Evolutionary conservation across 441 rosid genomes (phyloP).

Genomic region (Erodium texanum): DNA sequence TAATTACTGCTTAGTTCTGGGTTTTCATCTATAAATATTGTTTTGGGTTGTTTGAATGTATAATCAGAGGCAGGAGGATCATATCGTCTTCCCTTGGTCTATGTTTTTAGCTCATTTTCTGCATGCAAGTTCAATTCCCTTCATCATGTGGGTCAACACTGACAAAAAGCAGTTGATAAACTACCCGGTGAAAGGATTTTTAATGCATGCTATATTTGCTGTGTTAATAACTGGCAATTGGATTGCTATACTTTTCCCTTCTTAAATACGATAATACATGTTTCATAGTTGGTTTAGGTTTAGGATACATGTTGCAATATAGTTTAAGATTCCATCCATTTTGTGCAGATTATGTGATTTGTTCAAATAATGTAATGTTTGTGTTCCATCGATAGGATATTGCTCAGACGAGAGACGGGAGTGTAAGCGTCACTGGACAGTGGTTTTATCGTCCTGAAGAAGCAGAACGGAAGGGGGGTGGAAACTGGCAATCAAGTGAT

Average conservation of each 20-base stretch:
- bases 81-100: not conserved
- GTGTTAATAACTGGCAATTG: not conserved
- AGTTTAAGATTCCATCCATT: not conserved
- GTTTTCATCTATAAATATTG: not conserved
- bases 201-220: not conserved
- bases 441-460: conserved; percentile 97
- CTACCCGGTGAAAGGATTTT: not conserved
- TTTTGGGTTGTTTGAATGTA: not conserved
- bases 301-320: not conserved
- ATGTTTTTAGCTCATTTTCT: too few relatives aligned
- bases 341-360: not conserved
- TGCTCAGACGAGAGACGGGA: conserved; percentile 44
- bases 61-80: not conserved
- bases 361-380: conserved; percentile 2
- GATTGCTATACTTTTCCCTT: not conserved
- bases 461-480: conserved; percentile 82
- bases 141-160: not conserved
- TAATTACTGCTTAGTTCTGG: too few relatives aligned
- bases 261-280: not conserved
- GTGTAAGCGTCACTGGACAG: conserved; percentile 76
- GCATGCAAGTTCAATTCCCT: not conserved
- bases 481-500: conserved; percentile 75
- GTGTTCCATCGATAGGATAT: conserved; percentile 43
- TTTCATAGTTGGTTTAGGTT: not conserved
- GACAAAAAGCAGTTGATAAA: not conserved